phyloP scores from a whole-genome alignment of 2,329 filamentous ascomycete species.

The Hypoxylon sp. region DNA sequence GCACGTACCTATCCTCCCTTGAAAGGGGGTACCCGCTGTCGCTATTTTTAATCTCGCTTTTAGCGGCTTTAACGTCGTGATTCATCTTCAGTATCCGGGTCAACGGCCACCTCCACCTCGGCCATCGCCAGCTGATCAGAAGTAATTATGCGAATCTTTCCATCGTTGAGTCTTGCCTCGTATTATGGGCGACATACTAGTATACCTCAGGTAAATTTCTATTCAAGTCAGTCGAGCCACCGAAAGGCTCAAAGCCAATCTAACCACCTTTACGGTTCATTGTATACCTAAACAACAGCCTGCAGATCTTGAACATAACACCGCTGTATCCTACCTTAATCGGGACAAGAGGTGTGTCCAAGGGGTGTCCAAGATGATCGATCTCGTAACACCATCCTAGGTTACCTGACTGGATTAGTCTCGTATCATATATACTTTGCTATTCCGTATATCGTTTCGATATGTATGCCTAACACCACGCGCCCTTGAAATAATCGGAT shows the following conservation, averaged over 20 bases:
- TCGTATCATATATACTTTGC: too few species aligned
- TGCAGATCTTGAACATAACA: slow-evolving; percentile 1
- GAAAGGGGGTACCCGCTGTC: not conserved
- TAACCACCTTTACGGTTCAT: not conserved
- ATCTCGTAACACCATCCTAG: not conserved
- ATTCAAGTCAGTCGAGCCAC: not conserved
- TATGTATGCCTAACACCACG: too few species aligned
- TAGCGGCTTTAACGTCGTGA: slow-evolving; percentile 21
- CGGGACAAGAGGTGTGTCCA: not conserved
- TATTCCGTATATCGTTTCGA: too few species aligned
- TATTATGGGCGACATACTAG: not conserved
- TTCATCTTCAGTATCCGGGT: slow-evolving; percentile 1
- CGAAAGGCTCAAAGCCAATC: too few species aligned
- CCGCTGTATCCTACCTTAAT: not conserved
- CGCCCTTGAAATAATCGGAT: too few species aligned
- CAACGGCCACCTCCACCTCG: slow-evolving; percentile 7
- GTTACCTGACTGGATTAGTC: not conserved
- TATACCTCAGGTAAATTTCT: not conserved
- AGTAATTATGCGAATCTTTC: too few species aligned
- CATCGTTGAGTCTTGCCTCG: too few species aligned
- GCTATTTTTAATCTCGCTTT: slow-evolving; percentile 28
- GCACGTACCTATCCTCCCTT: not conserved
- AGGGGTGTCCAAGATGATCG: not conserved
- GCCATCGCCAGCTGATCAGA: not conserved
- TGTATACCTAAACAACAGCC: not conserved